These are phyloP conservation scores for Breviolum minutum DNA, from an alignment of 73 alveolate species.

Conservation along the genomic window DNA sequence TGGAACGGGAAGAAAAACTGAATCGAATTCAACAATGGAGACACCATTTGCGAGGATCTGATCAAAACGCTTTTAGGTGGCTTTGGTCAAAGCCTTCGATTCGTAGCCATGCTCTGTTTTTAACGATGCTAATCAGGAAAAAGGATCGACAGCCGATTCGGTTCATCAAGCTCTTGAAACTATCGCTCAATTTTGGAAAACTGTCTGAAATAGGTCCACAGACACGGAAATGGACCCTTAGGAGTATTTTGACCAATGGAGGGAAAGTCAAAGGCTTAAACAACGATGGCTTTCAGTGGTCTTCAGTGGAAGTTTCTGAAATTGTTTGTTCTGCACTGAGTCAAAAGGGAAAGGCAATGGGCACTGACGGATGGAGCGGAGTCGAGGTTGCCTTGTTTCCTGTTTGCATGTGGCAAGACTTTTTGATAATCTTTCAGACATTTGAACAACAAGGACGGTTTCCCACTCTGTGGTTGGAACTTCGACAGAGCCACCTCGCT, in stretches of 20 bases:
- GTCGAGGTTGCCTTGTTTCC: not conserved
- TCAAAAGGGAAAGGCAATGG: not conserved
- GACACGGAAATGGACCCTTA: not conserved
- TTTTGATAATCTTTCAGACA: not conserved
- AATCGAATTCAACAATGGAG: not conserved
- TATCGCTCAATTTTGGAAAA: not conserved
- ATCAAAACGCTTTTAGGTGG: not conserved
- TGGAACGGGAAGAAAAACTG: not conserved
- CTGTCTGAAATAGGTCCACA: not conserved
- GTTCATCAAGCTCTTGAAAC: not conserved
- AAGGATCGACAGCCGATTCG: not conserved
- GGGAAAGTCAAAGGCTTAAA: not conserved
- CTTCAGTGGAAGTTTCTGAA: not conserved
- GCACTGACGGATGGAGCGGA: not conserved
- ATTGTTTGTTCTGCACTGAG: not conserved
- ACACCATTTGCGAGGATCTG: not conserved
- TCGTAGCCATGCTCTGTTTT: not conserved
- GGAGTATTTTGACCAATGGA: not conserved
- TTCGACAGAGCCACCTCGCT: not conserved
- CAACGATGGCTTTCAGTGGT: not conserved
- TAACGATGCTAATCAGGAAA: not conserved
- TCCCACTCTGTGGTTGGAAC: not conserved
- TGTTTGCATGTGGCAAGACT: not conserved
- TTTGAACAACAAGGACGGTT: not conserved
- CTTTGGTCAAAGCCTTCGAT: not conserved